Conservation (phyloP, 305 asterid species). For the Fraxinus nigra region DNA sequence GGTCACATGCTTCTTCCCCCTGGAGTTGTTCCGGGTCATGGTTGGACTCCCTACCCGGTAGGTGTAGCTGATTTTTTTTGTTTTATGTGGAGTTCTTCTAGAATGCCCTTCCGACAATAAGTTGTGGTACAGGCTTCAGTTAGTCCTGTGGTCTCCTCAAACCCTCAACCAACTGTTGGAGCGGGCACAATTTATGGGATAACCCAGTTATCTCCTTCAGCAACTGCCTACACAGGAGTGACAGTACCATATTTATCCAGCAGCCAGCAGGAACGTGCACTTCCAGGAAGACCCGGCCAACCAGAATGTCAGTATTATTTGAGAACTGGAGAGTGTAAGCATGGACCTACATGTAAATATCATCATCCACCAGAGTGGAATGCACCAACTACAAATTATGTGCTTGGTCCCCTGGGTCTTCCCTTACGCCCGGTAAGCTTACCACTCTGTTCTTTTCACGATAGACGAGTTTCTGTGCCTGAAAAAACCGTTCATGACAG, state of each 20-base stretch:
- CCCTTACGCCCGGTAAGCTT: constrained; percentile 79
- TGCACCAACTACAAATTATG: constrained; percentile 46
- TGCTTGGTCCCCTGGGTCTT: constrained; percentile 76
- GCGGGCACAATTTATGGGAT: constrained; percentile 57
- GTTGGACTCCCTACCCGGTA: constrained; percentile 89
- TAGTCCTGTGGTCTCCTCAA: constrained; percentile 54
- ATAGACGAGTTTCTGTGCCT: not conserved
- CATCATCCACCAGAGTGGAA: constrained; percentile 80
- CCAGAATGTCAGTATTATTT: constrained; percentile 82
- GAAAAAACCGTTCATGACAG: not conserved
- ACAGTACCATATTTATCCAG: constrained; percentile 52
- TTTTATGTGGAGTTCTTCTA: constrained; percentile 8
- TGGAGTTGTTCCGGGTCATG: constrained; percentile 70
- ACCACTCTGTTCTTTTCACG: not conserved
- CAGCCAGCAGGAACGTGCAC: constrained; percentile 52
- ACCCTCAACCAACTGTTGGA: constrained; percentile 56
- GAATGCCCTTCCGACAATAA: constrained; percentile 12
- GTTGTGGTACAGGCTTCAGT: constrained; percentile 53
- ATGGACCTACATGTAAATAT: constrained; percentile 77
- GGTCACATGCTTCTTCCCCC: constrained; percentile 78
- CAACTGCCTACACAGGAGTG: constrained; percentile 56
- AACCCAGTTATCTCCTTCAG: constrained; percentile 72
- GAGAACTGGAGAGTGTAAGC: constrained; percentile 86
- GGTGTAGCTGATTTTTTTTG: constrained; percentile 23
- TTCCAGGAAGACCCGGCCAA: constrained; percentile 81